These are phyloP conservation scores for Fusarium setosum DNA, from an alignment of 2,329 filamentous ascomycete species.

Conservation along the genomic window DNA sequence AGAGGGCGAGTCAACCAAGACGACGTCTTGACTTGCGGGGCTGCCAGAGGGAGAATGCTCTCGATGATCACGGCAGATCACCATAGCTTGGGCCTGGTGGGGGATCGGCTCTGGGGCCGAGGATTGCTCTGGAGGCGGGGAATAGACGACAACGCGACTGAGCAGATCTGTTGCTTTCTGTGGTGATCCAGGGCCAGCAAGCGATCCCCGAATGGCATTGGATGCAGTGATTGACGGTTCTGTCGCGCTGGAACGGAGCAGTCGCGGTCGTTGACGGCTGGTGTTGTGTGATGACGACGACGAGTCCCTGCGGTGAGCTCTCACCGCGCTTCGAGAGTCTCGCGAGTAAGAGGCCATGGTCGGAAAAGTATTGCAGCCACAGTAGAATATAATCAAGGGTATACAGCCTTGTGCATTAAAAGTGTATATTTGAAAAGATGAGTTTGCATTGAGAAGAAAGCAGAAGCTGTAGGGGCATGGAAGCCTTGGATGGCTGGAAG, in stretches of 20 bases:
- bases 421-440: constrained; percentile 16
- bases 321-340: constrained; percentile 40
- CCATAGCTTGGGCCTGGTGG: constrained; percentile 38
- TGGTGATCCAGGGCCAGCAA: constrained; percentile 60
- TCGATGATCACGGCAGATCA: constrained; percentile 35
- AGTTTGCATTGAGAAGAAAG: constrained; percentile 30
- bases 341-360: constrained; percentile 42
- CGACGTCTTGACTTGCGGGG: constrained; percentile 36
- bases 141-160: constrained; percentile 63
- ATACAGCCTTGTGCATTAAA: constrained; percentile 16
- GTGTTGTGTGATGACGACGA: constrained; percentile 37
- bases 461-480: constrained; percentile 8
- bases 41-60: constrained; percentile 36
- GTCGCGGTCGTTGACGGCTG: constrained; percentile 59
- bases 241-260: constrained; percentile 66
- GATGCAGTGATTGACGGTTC: constrained; percentile 69
- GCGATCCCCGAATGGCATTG: constrained; percentile 62
- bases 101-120: constrained; percentile 30
- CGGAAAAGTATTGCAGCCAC: background rate
- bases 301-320: constrained; percentile 43
- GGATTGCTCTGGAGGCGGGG: constrained; percentile 41
- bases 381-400: background rate
- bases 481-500: constrained; percentile 28
- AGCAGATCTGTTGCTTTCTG: constrained; percentile 66
- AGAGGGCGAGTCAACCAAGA: constrained; percentile 43